Percentiles rank a stretch among this genome's conserved stretches.
These are phyloP conservation scores for Excoecaria cochinchinensis DNA, from an alignment of 345 rosid genomes.

Conservation along the genomic window DNA sequence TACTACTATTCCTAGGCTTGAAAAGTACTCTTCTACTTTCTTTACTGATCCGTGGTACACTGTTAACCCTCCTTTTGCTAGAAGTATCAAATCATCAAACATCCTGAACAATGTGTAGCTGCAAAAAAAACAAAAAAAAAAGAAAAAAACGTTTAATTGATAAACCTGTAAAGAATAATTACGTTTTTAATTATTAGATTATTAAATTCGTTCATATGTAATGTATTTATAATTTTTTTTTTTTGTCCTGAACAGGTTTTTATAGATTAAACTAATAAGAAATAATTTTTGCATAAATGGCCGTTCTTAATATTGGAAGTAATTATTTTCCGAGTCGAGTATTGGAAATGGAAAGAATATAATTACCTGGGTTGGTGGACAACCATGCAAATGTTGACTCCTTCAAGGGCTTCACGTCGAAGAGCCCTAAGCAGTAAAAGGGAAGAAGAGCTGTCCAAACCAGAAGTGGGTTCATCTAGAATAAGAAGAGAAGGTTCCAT, in stretches of 20 bases:
- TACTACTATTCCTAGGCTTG: constrained; percentile 68
- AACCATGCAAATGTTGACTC: constrained; percentile 93
- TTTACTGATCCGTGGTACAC: constrained; percentile 95
- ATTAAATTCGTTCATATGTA: too few relatives aligned
- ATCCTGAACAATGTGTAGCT: constrained; percentile 84
- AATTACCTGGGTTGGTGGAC: constrained; percentile 92
- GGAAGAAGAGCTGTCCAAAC: constrained; percentile 97
- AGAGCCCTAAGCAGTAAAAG: constrained; percentile 90
- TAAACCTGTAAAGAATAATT: too few relatives aligned
- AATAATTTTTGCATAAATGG: too few relatives aligned
- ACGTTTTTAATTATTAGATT: too few relatives aligned
- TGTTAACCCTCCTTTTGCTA: constrained; percentile 91
- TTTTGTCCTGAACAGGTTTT: too few relatives aligned
- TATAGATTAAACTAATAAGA: too few relatives aligned
- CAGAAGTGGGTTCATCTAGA: constrained; percentile 98
- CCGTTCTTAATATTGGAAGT: too few relatives aligned
- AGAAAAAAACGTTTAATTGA: too few relatives aligned
- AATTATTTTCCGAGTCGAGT: neutral
- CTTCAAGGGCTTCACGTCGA: constrained; percentile 98
- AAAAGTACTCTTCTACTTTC: constrained; percentile 88
- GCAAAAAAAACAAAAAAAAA: constrained; percentile 27
- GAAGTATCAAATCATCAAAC: constrained; percentile 97
- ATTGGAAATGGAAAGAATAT: neutral
- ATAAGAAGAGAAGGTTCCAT: constrained; percentile 99
- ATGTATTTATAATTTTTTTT: too few relatives aligned